Base-by-base conservation (phyloP, 371 early-diverging fungal genomes). In the Lichtheimia corymbifera region DNA sequence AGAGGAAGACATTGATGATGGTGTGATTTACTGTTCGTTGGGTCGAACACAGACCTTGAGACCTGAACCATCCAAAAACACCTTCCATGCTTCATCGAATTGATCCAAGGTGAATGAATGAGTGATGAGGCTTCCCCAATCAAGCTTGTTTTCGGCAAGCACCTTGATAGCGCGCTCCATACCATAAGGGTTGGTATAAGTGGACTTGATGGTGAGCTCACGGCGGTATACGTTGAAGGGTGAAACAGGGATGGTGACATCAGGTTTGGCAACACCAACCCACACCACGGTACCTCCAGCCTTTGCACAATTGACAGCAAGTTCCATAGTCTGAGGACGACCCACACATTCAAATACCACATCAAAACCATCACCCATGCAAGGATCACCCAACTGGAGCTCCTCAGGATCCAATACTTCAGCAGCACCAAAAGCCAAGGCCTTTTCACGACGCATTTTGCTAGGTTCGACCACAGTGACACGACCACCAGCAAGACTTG, bases 271-370 rank as follows among this genome's bases (percentile, higher is more conserved):
- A 5, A 84, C 84, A 40, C 84, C 84, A 4, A 84, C 79, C 84
- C 84, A 84, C 2, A 84, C 83, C 15, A 82, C 67, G 20, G 74
- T 82, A 40, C 76, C 80, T 41, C 66, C 52, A 14, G 80, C 73
- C 57, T 77, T 79, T 24, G 83, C 79, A 60, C 70, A 79, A 5
- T 63, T 70, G 14, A 84, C 62, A 22, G 84, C 80, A 20, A 64
- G 59, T 18, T 66, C 66, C 70, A 78, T 76, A 1, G 84, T 83
- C 12, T 79, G 66, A 9, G 83, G 61, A 7, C 77, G 71, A 24
- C 84, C 84, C 1, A 82, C 84, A 55, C 84, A 84, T 64, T 84
- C 84, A 61, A 79, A 84, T 2, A 84, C 81, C 5, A 82, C 81
- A 64, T 84, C 84, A 50, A 67, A 84, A 1, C 82, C 82, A 24